phyloP scores from a whole-genome alignment of 768 basidiomycete genomes.

The Brasilioporus rufonigricans region DNA sequence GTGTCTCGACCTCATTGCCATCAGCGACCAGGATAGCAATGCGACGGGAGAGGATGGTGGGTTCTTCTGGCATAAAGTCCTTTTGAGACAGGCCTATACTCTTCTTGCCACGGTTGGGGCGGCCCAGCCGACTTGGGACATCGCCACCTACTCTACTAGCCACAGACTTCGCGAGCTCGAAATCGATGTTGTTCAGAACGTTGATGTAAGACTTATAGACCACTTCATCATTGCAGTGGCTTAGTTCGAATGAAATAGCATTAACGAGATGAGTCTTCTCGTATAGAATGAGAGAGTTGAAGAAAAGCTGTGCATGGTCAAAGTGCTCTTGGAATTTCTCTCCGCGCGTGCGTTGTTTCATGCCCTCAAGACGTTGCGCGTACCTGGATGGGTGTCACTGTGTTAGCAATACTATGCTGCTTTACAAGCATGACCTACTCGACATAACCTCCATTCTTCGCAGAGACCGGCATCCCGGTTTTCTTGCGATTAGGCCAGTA shows the following conservation, averaged over 20 bases:
- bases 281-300: constrained; percentile 67
- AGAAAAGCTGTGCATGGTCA: constrained; percentile 75
- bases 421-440: constrained; percentile 39
- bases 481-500: constrained; percentile 81
- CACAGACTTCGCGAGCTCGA: constrained; percentile 66
- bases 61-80: constrained; percentile 50
- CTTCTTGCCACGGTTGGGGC: constrained; percentile 56
- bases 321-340: constrained; percentile 78
- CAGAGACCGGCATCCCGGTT: constrained; percentile 45
- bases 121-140: constrained; percentile 49
- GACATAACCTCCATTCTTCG: constrained; percentile 52
- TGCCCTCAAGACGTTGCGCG: constrained; percentile 48
- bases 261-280: constrained; percentile 72
- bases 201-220: constrained; percentile 70
- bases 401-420: constrained; percentile 7
- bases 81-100: constrained; percentile 58
- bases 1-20: constrained; percentile 59
- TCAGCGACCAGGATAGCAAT: constrained; percentile 77
- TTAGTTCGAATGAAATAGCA: constrained; percentile 81
- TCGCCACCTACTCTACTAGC: constrained; percentile 63
- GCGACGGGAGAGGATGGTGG: constrained; percentile 62
- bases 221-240: constrained; percentile 73
- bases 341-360: constrained; percentile 61
- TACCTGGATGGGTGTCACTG: constrained; percentile 38
- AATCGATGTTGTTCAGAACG: constrained; percentile 69